Base-by-base conservation (phyloP, 1,284 basidiomycete species). In the Macrocystidia cucumis region DNA sequence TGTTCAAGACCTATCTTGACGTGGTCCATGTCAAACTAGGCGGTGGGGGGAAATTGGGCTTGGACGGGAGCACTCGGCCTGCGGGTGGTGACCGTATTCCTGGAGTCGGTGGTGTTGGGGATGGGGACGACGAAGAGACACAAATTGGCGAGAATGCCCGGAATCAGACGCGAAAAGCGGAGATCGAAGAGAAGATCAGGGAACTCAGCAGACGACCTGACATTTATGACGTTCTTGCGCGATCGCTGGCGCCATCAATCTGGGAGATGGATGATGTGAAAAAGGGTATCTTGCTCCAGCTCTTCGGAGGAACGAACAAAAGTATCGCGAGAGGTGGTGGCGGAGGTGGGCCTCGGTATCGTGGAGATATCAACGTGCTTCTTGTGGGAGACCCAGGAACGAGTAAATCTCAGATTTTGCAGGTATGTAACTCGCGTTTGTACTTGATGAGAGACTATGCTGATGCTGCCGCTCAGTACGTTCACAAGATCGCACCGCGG, bases 191-290 rank as follows among this genome's bases (percentile, higher is more conserved):
- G 34, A 77, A 74, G 44, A 60, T 82, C 41, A 73, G 73, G 51
- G 65, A 82, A 26, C 72, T 97, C 19, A 87, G 87, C 41, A 60
- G 70, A 42, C 65, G 79, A 33, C 75, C 78, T 2, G 92, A 97
- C 56, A 67, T 96, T 26, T 98, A 98, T 57, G 89, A 95, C 3
- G 61, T 90, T 25, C 70, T 98, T 1, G 67, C 93, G 9, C 69
- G 85, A 20, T 90, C 85, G 2, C 73, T 98, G 42, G 95, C 95
- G 1, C 96, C 95, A 6, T 88, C 83, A 18, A 95, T 98, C 48
- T 98, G 91, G 82, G 91, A 92, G 56, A 86, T 98, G 89, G 93
- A 98, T 26, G 95, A 98, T 52, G 91, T 98, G 43, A 98, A 98
- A 66, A 98, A 98, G 65, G 95, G 96, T 0, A 95, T 98, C 38